phyloP scores from a whole-genome alignment of 1,284 basidiomycete genomes.

The Leccinum ponderosum region DNA sequence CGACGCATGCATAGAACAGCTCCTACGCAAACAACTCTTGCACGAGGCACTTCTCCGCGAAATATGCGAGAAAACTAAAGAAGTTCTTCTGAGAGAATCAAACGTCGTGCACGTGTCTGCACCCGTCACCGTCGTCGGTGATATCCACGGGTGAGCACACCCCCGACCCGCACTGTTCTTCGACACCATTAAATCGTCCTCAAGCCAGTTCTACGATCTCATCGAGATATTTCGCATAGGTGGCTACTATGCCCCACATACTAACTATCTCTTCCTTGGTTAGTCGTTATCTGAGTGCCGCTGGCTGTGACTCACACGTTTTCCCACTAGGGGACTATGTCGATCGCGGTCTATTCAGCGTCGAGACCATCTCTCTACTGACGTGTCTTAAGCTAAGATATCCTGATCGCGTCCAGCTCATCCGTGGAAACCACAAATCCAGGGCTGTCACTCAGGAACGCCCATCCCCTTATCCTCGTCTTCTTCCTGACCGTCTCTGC shows the following conservation, averaged over 20 bases:
- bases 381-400: slow-evolving; percentile 98
- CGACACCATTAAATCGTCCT: slow-evolving; percentile 30
- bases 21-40: slow-evolving; percentile 88
- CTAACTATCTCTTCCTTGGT: slow-evolving; percentile 98
- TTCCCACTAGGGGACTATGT: slow-evolving; percentile 86
- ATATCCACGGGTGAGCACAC: slow-evolving; percentile 92
- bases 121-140: slow-evolving; percentile 99
- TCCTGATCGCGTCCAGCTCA: slow-evolving; percentile 95
- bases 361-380: slow-evolving; percentile 96
- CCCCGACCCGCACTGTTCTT: slow-evolving; percentile 10
- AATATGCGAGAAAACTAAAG: slow-evolving; percentile 98
- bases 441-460: slow-evolving; percentile 95
- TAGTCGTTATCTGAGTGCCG: slow-evolving; percentile 29
- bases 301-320: slow-evolving; percentile 3
- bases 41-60: slow-evolving; percentile 91
- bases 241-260: slow-evolving; percentile 89
- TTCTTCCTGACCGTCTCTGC: slow-evolving; percentile 19
- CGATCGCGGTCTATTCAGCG: slow-evolving; percentile 95
- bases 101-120: slow-evolving; percentile 98
- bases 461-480: slow-evolving; percentile 24
- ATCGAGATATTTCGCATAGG: slow-evolving; percentile 41
- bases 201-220: slow-evolving; percentile 98
- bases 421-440: slow-evolving; percentile 98
- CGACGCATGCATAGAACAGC: slow-evolving; percentile 90
- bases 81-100: slow-evolving; percentile 97